phyloP scores from a whole-genome alignment of 2,329 filamentous ascomycete genomes.

The Epichloe festucae region DNA sequence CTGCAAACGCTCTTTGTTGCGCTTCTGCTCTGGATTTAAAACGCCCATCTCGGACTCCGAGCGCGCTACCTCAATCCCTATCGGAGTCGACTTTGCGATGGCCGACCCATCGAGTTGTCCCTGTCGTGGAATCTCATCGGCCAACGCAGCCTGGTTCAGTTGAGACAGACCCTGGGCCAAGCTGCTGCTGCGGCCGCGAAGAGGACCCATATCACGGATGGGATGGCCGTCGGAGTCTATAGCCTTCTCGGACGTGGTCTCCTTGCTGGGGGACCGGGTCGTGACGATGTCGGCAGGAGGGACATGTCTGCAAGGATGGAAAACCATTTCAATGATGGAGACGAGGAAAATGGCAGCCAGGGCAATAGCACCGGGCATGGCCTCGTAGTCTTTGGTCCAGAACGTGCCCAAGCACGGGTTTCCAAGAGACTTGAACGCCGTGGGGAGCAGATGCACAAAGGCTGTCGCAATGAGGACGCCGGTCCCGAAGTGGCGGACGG shows the following conservation, averaged over 20 bases:
- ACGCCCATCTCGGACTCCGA: slow-evolving; percentile 4
- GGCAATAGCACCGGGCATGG: slow-evolving; percentile 68
- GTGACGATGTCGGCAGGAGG: slow-evolving; percentile 7
- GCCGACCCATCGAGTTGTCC: not conserved
- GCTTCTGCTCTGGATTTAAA: slow-evolving; percentile 38
- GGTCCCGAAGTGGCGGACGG: slow-evolving; percentile 59
- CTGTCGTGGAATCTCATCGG: slow-evolving; percentile 3
- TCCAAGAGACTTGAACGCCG: slow-evolving; percentile 49
- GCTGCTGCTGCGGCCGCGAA: slow-evolving; percentile 21
- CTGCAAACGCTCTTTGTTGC: slow-evolving; percentile 56
- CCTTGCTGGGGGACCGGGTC: not conserved
- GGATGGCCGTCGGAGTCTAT: slow-evolving; percentile 7
- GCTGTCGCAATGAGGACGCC: slow-evolving; percentile 65
- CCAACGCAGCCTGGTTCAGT: slow-evolving; percentile 10
- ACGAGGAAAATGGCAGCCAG: slow-evolving; percentile 70
- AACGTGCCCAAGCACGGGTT: slow-evolving; percentile 58
- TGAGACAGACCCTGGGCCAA: slow-evolving; percentile 20
- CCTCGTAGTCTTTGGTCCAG: slow-evolving; percentile 62
- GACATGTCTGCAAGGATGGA: slow-evolving; percentile 29
- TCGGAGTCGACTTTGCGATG: not conserved
- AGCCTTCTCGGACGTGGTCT: not conserved
- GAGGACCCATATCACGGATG: slow-evolving; percentile 20
- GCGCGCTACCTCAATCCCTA: not conserved
- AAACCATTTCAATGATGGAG: slow-evolving; percentile 65
- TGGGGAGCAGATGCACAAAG: slow-evolving; percentile 63